Evolutionary conservation across 305 asterid species (phyloP), one percentile per base, ranked within the genome.

Genomic region (Solanum aculeatissimum): DNA sequence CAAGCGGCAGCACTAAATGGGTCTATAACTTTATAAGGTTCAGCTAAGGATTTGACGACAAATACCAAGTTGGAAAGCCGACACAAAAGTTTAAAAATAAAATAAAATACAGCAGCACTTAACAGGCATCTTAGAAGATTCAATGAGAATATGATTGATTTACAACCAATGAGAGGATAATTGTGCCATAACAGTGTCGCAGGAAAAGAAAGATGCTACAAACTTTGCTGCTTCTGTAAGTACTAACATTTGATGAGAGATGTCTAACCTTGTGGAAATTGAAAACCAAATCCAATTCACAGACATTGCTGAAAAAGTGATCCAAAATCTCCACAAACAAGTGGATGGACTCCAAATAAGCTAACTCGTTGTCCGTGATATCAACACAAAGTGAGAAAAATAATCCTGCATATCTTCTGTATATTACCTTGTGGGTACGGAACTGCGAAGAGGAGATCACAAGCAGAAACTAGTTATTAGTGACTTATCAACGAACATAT

Each of bases 341-440:
- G 94, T 96, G 99, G 87, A 95, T 95, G 88, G 90, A 87, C 90
- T 96, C 98, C 85, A 96, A 88, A 90, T 96, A 96, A 55, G 98
- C 99, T 81, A 96, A 89, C 87, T 94, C 99, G 54, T 96, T 96
- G 88, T 96, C 99, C 0, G 98, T 96, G 79, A 96, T 95, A 89
- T 96, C 98, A 43, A 96, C 99, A 86, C 98, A 96, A 21, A 96
- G 88, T n/a, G 99, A 96, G 91, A 96, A 96, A 86, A 96, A 96
- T 38, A 96, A 80, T 83, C 98, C 98, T 57, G 98, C 98, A 89
- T 96, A 96, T 91, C 98, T 89, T 92, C 99, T 89, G 92, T 95
- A 95, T 90, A 95, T 95, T 71, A 95, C 92, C 89, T 95, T 95
- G 96, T 95, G 97, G 54, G 98, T 94, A 12, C 99, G 95, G 87